phyloP scores from a whole-genome alignment of 139 green algal genomes.

The Mychonastes homosphaera region DNA sequence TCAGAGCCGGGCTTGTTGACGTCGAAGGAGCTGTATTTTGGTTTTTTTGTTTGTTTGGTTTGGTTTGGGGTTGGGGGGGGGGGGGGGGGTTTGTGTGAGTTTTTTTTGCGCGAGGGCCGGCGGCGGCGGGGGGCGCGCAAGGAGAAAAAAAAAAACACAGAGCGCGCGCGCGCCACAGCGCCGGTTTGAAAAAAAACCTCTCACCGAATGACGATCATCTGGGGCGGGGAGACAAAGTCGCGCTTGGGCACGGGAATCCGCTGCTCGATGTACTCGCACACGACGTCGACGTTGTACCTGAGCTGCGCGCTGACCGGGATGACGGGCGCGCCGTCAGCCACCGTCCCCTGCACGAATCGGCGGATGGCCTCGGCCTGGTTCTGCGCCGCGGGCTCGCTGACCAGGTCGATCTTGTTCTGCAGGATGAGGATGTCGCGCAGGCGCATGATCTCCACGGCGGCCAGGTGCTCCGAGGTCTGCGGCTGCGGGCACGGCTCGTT shows the following conservation, averaged over 20 bases:
- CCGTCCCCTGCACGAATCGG: constrained; percentile 93
- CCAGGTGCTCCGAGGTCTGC: constrained; percentile 89
- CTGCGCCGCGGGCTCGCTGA: constrained; percentile 74
- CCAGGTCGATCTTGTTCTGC: constrained; percentile 81
- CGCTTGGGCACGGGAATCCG: constrained; percentile 80
- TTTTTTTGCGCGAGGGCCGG: too few species aligned
- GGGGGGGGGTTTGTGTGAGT: too few species aligned
- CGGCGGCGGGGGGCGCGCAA: too few species aligned
- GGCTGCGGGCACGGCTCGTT: constrained; percentile 98
- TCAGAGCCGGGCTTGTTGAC: constrained; percentile 97
- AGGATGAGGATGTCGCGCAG: constrained; percentile 56
- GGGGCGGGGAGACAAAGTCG: constrained; percentile 89
- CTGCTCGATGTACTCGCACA: constrained; percentile 97
- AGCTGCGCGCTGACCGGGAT: constrained; percentile 97
- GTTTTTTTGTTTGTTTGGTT: too few species aligned
- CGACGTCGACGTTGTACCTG: constrained; percentile 99
- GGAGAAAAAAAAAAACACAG: too few species aligned
- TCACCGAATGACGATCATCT: constrained; percentile 98
- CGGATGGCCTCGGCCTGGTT: constrained; percentile 93
- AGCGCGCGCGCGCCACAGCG: too few species aligned
- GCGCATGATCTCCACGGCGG: constrained; percentile 97
- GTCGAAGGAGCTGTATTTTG: constrained; percentile 96
- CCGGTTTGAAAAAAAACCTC: too few species aligned
- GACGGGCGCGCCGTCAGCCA: constrained; percentile 90
- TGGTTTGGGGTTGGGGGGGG: too few species aligned